Base-by-base conservation (phyloP, 345 rosid genomes). In the Pseudoturritis turrita region DNA sequence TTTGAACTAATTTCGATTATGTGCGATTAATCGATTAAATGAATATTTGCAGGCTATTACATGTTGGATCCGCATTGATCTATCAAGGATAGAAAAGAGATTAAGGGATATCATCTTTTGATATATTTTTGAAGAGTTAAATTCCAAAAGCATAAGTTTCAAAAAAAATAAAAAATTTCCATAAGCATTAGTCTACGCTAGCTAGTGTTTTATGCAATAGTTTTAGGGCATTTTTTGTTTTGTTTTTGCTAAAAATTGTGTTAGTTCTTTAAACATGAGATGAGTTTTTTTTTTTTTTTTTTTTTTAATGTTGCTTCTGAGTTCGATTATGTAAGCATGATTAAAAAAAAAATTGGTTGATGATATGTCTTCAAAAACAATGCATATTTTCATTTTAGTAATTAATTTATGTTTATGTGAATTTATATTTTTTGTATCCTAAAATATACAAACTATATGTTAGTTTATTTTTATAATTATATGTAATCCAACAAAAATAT, bases 1-100 rank as follows among this genome's bases (percentile, higher is more conserved):
- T 29, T 58, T 37, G 39, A 54, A 17, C 23, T 6, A 25, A 12
- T 46, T 46, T 46, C 36, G 40, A 58, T 60, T 47, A 44, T 10
- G 26, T n/a, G 29, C 4, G 15, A 6, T 10, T 60, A 19, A 57
- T 57, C n/a, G 56, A 26, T 15, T 23, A 18, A 8, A 44, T 36
- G 71, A 31, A 23, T 46, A 17, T 46, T 23, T 73, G 65, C 78
- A 75, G 79, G 74, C 79, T 46, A 43, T 35, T 17, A 18, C 69
- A 51, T 25, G 18, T 75, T 49, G 74, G 43, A 75, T 75, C 2
- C 64, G 74, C 7, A 52, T 75, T 37, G 79, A 62, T 52, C 50
- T 70, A 41, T 75, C 51, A 31, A 62, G 56, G 49, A 68, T 75
- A 10, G 74, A 67, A 45, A 44, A 52, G 64, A 75, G 41, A 51